Evolutionary conservation across 495 filamentous ascomycete genomes (phyloP).

Genomic region (Penicillium roqueforti): DNA sequence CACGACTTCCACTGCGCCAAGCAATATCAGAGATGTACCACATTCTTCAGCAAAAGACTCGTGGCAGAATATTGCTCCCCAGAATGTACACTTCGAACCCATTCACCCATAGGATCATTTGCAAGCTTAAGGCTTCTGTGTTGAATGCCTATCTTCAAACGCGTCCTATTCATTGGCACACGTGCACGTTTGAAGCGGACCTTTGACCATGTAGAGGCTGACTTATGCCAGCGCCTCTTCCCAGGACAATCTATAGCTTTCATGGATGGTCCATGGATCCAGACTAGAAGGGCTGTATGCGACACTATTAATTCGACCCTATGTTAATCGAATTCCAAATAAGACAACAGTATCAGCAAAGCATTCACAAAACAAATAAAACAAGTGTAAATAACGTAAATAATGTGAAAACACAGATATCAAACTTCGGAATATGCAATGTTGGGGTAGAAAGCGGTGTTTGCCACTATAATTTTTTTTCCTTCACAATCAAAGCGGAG

Average conservation of each 20-base stretch:
- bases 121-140: not conserved
- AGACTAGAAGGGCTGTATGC: not conserved
- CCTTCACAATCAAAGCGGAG: slow-evolving; percentile 23
- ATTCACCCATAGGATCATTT: not conserved
- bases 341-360: not conserved
- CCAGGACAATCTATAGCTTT: not conserved
- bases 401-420: not conserved
- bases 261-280: not conserved
- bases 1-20: not conserved
- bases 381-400: not conserved
- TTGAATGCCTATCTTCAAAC: no score
- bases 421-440: not conserved
- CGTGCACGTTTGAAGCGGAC: not conserved
- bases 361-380: not conserved
- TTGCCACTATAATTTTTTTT: slow-evolving; percentile 33
- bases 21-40: not conserved
- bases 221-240: not conserved
- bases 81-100: not conserved
- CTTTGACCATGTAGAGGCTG: not conserved
- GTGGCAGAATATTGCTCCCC: not conserved
- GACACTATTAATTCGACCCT: not conserved
- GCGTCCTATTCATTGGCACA: not conserved
- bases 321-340: not conserved
- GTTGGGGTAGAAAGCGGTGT: slow-evolving; percentile 19
- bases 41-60: not conserved